Base-by-base conservation (phyloP, 2,329 filamentous ascomycete species). In the Phaeosphaeriaceae sp. region DNA sequence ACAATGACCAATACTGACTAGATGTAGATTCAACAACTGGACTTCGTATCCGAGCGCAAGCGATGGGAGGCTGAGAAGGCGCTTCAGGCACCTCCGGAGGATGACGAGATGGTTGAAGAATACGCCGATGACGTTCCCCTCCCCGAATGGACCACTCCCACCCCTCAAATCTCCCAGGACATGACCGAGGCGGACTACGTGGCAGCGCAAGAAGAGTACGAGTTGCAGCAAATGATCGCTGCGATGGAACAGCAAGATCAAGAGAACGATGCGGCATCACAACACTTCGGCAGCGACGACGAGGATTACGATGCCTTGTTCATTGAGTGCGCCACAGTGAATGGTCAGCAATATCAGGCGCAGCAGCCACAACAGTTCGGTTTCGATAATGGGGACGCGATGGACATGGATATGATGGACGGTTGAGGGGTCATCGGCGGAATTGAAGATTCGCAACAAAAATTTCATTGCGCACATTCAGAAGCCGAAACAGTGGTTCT, bases 261-360 rank as follows among this genome's bases (percentile, higher is more conserved):
- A 42, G 50, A 54, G 20, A 44, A 62, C 27, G 65, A 71, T 11
- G 46, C 40, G 2, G 45, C 51, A 17, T 71, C 72, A 60, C 72
- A 72, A 63, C 68, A 76, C 44, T 77, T 80, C 47, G 79, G 80
- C n/a, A 84, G 83, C 63, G 85, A 87, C 60, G 85, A 86, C n/a
- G 83, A 84, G 36, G 86, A 88, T 61, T 88, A 87, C 66, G 85
- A 88, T 66, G 78, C 79, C 61, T 78, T 88, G 7, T 88, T 97
- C 72, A 85, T 86, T 80, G 87, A 91, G 64, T 70, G 65, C 51
- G 72, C 91, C 40, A 56, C 57, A 21, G 24, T 48, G 9, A 75
- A 87, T 51, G 81, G 84, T n/a, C 77, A 82, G 59, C 79, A 83
- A 48, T 65, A 74, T 20, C 64, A 73, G 51, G 64, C 60, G 13